A percentile compares a stretch with the other conserved stretches of the same genome.
Evolutionary conservation across 2,329 filamentous ascomycete species (phyloP).

Genomic region (Amphichorda felina): DNA sequence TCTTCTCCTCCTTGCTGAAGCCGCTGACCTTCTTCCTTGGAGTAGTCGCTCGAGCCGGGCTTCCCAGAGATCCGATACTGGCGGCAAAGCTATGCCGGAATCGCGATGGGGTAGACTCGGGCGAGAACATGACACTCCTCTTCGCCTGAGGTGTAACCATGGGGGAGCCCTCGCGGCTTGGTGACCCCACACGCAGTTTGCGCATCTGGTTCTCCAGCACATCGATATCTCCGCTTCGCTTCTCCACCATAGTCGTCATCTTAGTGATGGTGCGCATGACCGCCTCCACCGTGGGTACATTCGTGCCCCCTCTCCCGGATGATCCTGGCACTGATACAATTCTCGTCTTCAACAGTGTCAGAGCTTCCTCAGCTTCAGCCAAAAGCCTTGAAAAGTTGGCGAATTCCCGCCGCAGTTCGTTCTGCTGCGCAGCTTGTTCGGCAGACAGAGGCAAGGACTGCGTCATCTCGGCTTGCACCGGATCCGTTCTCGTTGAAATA

Average conservation of each 20-base stretch:
- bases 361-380: conserved; percentile 65
- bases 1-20: conserved; percentile 48
- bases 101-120: conserved; percentile 29
- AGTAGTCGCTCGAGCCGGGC: conserved; percentile 27
- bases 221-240: conserved; percentile 82
- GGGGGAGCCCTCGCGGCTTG: conserved; percentile 30
- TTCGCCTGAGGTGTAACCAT: conserved; percentile 24
- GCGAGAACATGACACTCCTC: conserved; percentile 26
- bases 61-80: conserved; percentile 26
- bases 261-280: conserved; percentile 85
- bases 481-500: conserved; percentile 58
- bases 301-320: conserved; percentile 30
- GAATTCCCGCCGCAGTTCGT: conserved; percentile 68
- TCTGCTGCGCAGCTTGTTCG: conserved; percentile 75
- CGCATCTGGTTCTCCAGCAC: conserved; percentile 80
- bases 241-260: conserved; percentile 87
- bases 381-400: conserved; percentile 63
- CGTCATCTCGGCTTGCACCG: conserved; percentile 51
- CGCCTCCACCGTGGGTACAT: conserved; percentile 77
- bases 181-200: conserved; percentile 46
- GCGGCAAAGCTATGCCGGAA: conserved; percentile 26
- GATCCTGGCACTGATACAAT: conserved; percentile 48
- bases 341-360: conserved; percentile 69
- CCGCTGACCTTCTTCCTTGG: conserved; percentile 51
- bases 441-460: conserved; percentile 66